Conservation (phyloP, 2,329 filamentous ascomycete species). For the Tolypocladium pustulatum region DNA sequence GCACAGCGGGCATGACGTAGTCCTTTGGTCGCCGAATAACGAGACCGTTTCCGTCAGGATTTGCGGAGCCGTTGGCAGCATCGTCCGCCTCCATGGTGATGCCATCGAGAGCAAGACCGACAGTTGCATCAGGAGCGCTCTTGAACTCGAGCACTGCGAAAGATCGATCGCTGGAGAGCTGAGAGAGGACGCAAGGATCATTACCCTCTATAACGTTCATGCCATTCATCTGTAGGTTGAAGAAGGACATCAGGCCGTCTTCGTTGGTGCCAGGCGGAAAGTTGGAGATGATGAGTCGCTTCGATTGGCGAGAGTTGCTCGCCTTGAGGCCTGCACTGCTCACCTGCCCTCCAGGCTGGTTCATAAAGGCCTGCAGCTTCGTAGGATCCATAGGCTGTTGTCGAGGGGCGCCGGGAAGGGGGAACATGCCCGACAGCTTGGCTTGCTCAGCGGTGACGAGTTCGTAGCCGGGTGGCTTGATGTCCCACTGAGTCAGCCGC, state of each 20-base stretch:
- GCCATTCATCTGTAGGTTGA: conserved; percentile 95
- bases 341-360: conserved; percentile 63
- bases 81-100: conserved; percentile 75
- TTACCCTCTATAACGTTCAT: conserved; percentile 77
- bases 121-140: conserved; percentile 74
- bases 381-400: conserved; percentile 93
- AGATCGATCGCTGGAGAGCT: conserved; percentile 65
- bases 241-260: conserved; percentile 70
- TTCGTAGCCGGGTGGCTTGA: conserved; percentile 96
- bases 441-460: conserved; percentile 97
- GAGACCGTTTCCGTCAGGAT: conserved; percentile 49
- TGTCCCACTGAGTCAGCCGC: conserved; percentile 96
- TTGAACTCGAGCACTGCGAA: conserved; percentile 93
- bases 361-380: conserved; percentile 92
- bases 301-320: conserved; percentile 86
- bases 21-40: conserved; percentile 84
- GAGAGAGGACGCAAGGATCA: conserved; percentile 77
- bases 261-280: conserved; percentile 64
- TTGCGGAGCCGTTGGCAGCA: conserved; percentile 37
- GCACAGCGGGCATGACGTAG: conserved; percentile 81
- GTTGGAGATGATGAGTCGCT: conserved; percentile 82
- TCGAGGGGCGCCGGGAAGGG: conserved; percentile 85
- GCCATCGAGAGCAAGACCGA: conserved; percentile 82
- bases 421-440: conserved; percentile 98
- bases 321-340: conserved; percentile 79